These are phyloP conservation scores for Hordeum pubiflorum DNA, from an alignment of 202 grass and related monocot species.

Conservation along the genomic window DNA sequence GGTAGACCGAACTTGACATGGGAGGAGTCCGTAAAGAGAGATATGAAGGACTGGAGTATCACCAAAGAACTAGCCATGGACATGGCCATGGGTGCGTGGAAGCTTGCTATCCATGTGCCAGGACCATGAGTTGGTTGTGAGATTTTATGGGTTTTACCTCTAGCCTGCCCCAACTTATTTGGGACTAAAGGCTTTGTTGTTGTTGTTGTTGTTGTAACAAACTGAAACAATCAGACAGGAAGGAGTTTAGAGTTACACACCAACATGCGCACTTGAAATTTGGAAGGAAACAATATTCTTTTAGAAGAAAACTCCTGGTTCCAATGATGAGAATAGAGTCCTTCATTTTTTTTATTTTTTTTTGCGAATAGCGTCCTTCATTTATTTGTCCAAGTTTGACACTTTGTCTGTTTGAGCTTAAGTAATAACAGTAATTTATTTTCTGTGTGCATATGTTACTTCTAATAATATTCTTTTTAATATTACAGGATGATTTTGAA, in stretches of 20 bases:
- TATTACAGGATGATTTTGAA: slow-evolving; percentile 81
- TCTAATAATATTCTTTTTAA: slow-evolving; percentile 19
- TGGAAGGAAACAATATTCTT: neutral
- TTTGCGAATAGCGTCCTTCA: neutral
- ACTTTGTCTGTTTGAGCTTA: slow-evolving; percentile 4
- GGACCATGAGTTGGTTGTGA: too few relatives aligned
- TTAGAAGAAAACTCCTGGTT: neutral
- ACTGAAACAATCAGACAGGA: neutral
- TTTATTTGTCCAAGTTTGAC: slow-evolving; percentile 13
- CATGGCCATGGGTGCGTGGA: too few relatives aligned
- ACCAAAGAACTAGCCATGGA: too few relatives aligned
- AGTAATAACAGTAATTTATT: neutral
- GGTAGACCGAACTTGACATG: too few relatives aligned
- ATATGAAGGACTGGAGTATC: too few relatives aligned
- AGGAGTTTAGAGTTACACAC: neutral
- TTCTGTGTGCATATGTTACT: slow-evolving; percentile 7
- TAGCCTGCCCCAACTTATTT: too few relatives aligned
- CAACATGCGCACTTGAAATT: neutral
- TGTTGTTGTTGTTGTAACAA: too few relatives aligned
- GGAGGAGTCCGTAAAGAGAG: too few relatives aligned
- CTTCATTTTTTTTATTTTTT: neutral
- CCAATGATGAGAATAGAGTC: neutral
- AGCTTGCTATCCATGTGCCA: too few relatives aligned
- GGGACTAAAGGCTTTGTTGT: too few relatives aligned
- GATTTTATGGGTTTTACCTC: too few relatives aligned